Conservation (phyloP, 345 rosid species). For the Populus ilicifolia region DNA sequence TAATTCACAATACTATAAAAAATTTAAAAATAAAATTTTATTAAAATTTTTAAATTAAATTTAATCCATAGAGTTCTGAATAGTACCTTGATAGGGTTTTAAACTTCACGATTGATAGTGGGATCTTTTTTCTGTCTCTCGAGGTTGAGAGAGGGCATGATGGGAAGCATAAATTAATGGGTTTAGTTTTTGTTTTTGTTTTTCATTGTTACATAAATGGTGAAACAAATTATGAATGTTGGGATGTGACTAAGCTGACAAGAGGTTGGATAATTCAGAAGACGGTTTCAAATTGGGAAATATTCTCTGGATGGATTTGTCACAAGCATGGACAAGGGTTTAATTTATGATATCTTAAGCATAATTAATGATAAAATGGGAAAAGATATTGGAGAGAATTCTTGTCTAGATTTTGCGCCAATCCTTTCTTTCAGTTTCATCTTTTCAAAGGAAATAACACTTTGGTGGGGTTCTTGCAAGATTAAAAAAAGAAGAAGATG, state of each 20-base stretch:
- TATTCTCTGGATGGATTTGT: conserved; percentile 30
- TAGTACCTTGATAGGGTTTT: neutral
- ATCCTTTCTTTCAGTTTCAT: neutral
- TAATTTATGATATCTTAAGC: conserved; percentile 19
- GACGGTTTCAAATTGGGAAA: conserved; percentile 37
- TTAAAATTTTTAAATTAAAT: too few relatives aligned
- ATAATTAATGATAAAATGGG: neutral
- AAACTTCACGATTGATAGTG: conserved; percentile 18
- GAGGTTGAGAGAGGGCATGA: neutral
- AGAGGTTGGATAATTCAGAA: conserved; percentile 17
- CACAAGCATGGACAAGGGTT: conserved; percentile 30
- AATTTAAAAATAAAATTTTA: too few relatives aligned
- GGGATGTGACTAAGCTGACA: conserved; percentile 12
- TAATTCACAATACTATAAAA: too few relatives aligned
- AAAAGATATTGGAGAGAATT: too few relatives aligned
- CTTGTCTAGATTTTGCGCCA: neutral
- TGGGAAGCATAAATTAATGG: neutral
- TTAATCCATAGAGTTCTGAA: too few relatives aligned
- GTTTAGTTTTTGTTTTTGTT: too few relatives aligned
- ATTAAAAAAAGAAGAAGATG: too few relatives aligned
- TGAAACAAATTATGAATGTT: conserved; percentile 17
- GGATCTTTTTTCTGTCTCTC: neutral
- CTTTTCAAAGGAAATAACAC: neutral
- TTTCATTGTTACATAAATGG: neutral
- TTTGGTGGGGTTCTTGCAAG: too few relatives aligned